A percentile compares a stretch with the other conserved stretches of the same genome.
phyloP scores from a whole-genome alignment of 2,329 filamentous ascomycete genomes.

The Trichoderma oligosporum region DNA sequence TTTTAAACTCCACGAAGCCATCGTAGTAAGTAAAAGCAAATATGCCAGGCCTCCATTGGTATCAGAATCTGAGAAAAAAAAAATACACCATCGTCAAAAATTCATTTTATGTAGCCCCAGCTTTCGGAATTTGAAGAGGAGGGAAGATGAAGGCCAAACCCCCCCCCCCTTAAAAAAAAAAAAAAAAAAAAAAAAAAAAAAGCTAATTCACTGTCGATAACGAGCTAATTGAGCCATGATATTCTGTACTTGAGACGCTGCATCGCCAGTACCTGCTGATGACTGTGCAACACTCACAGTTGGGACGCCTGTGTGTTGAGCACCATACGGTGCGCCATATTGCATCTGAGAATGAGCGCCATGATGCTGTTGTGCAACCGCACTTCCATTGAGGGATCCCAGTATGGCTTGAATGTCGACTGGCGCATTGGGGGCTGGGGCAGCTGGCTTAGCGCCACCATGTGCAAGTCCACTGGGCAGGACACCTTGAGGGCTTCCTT shows the following conservation, averaged over 20 bases:
- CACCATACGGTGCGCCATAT: slow-evolving; percentile 33
- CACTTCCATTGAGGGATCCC: slow-evolving; percentile 35
- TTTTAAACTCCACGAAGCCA: not conserved
- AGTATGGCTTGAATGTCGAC: slow-evolving; percentile 48
- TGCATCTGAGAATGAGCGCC: slow-evolving; percentile 25
- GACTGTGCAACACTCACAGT: slow-evolving; percentile 28
- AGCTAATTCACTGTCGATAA: slow-evolving; percentile 49
- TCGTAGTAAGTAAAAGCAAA: slow-evolving; percentile 3
- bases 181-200: not conserved
- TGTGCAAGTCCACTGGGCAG: slow-evolving; percentile 19
- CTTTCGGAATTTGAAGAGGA: not conserved
- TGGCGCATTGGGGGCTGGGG: slow-evolving; percentile 30
- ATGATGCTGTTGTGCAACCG: slow-evolving; percentile 26
- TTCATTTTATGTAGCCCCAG: slow-evolving; percentile 1
- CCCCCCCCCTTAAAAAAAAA: too few relatives aligned
- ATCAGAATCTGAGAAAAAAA: slow-evolving; percentile 19
- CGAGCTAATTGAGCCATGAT: slow-evolving; percentile 71
- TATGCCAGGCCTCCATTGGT: slow-evolving; percentile 15
- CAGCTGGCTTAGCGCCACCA: slow-evolving; percentile 23
- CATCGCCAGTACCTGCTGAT: slow-evolving; percentile 30
- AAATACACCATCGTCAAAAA: slow-evolving; percentile 14
- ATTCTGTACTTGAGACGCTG: slow-evolving; percentile 59
- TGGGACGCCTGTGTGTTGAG: slow-evolving; percentile 27
- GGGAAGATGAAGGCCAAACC: too few relatives aligned
- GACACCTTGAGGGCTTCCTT: slow-evolving; percentile 26